These are phyloP conservation scores for Rhizomucor pusillus DNA, from an alignment of 371 early-diverging fungal genomes.

Conservation along the genomic window DNA sequence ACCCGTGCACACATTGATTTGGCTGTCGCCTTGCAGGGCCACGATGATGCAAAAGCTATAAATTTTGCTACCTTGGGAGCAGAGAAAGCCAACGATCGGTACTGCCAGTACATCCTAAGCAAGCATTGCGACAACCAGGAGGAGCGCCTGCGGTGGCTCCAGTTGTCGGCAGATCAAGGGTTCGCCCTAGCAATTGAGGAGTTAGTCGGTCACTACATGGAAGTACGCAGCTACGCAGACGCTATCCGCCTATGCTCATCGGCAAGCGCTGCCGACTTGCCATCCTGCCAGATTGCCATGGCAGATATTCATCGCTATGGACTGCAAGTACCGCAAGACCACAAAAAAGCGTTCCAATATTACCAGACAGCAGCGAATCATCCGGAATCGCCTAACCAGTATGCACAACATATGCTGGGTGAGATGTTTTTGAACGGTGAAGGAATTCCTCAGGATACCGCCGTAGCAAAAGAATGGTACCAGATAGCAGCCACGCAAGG, in stretches of 20 bases:
- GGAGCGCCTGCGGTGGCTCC: conserved; percentile 35
- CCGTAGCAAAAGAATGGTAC: conserved; percentile 46
- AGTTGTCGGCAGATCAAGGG: conserved; percentile 36
- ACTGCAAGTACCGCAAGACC: conserved; percentile 33
- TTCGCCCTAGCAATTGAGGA: conserved; percentile 44
- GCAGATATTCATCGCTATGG: conserved; percentile 46
- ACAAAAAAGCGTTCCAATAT: conserved; percentile 36
- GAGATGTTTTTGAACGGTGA: conserved; percentile 51
- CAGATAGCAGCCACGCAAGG: conserved; percentile 45
- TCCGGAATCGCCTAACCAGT: conserved; percentile 34
- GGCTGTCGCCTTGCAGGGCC: conserved; percentile 26
- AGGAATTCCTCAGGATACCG: conserved; percentile 43
- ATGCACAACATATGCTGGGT: conserved; percentile 49
- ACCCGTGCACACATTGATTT: conserved; percentile 40
- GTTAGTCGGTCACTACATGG: conserved; percentile 29
- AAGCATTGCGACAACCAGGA: conserved; percentile 19
- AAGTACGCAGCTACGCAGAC: conserved; percentile 25
- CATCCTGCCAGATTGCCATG: conserved; percentile 41
- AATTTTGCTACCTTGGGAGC: conserved; percentile 38
- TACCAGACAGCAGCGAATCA: conserved; percentile 46
- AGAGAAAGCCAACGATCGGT: conserved; percentile 28
- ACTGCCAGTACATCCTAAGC: conserved; percentile 46
- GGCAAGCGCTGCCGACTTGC: conserved; percentile 19
- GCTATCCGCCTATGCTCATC: conserved; percentile 25
- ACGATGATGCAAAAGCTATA: conserved; percentile 27